A percentile compares a stretch with the other conserved stretches of the same genome.
phyloP scores from a whole-genome alignment of 1,284 basidiomycete genomes.

The Porogramme epimiltina region DNA sequence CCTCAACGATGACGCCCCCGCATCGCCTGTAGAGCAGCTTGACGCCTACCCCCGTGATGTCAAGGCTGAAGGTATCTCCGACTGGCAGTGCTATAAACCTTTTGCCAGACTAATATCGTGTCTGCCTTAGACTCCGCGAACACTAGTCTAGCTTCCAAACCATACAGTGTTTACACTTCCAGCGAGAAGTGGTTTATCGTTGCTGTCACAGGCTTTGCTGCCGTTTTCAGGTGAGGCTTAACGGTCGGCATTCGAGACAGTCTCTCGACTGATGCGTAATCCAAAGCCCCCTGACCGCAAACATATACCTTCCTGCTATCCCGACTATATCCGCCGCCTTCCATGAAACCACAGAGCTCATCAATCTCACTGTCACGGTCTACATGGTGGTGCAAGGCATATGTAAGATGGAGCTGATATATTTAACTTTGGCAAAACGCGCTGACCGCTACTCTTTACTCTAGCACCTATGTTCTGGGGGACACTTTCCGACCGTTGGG shows the following conservation, averaged over 20 bases:
- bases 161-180: slow-evolving; percentile 56
- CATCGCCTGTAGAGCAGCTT: not conserved
- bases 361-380: slow-evolving; percentile 78
- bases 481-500: slow-evolving; percentile 45
- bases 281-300: slow-evolving; percentile 68
- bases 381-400: slow-evolving; percentile 81
- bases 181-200: slow-evolving; percentile 74
- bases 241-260: too few species aligned
- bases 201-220: slow-evolving; percentile 54
- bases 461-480: slow-evolving; percentile 49
- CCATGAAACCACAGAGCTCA: slow-evolving; percentile 62
- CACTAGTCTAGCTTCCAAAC: slow-evolving; percentile 20
- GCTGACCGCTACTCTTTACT: not conserved
- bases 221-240: slow-evolving; percentile 58
- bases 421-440: too few species aligned
- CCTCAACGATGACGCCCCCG: not conserved
- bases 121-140: not conserved
- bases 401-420: too few species aligned
- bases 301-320: slow-evolving; percentile 80
- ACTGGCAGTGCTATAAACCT: not conserved
- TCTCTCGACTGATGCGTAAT: not conserved
- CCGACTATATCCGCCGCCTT: slow-evolving; percentile 66
- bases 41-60: not conserved
- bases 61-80: not conserved
- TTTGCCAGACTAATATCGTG: not conserved